A percentile compares a stretch with the other conserved stretches of the same genome.
These are phyloP conservation scores for Hypericum androsaemum DNA, from an alignment of 345 rosid species.

Conservation along the genomic window DNA sequence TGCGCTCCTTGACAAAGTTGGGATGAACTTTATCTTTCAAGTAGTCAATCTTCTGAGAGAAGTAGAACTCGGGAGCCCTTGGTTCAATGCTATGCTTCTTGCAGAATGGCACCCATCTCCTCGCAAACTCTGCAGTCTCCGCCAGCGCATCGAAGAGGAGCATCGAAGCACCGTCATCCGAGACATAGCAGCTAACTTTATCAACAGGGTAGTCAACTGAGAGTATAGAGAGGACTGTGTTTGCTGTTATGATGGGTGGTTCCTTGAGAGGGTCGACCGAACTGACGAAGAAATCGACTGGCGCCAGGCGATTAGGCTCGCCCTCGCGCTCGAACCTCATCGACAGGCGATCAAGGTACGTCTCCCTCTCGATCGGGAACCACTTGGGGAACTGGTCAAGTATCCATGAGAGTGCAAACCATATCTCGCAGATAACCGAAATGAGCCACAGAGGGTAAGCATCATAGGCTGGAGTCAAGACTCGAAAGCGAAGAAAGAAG, in stretches of 20 bases:
- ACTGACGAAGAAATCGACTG: conserved; percentile 83
- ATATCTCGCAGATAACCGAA: conserved; percentile 86
- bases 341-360: conserved; percentile 83
- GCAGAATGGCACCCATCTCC: conserved; percentile 97
- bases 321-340: conserved; percentile 81
- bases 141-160: conserved; percentile 74
- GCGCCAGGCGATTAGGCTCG: conserved; percentile 60
- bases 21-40: conserved; percentile 91
- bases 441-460: conserved; percentile 89
- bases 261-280: conserved; percentile 98
- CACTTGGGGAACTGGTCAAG: conserved; percentile 98
- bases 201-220: conserved; percentile 77
- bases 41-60: conserved; percentile 87
- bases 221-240: conserved; percentile 78
- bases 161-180: conserved; percentile 98
- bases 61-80: conserved; percentile 88
- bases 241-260: conserved; percentile 94
- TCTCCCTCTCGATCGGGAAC: conserved; percentile 80
- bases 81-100: conserved; percentile 83
- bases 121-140: conserved; percentile 88
- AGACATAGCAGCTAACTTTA: conserved; percentile 85
- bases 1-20: conserved; percentile 86
- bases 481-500: conserved; percentile 86
- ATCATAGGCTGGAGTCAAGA: conserved; percentile 78
- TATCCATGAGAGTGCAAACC: conserved; percentile 97